phyloP scores from a whole-genome alignment of 1,284 basidiomycete species.

The Papiliotrema laurentii region DNA sequence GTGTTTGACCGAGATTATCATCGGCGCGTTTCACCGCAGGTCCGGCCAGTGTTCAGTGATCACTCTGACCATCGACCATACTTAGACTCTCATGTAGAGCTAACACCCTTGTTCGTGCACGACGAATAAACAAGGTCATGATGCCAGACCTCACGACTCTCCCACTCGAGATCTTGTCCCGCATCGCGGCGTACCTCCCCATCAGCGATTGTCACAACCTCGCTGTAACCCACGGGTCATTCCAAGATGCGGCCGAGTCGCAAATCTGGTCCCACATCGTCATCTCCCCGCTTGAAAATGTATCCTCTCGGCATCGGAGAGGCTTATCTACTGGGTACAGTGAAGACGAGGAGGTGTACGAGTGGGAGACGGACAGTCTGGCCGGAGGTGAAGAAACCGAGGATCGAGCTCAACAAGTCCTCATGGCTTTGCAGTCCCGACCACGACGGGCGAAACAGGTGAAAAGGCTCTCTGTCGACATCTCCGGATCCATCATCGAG shows the following conservation, averaged over 20 bases:
- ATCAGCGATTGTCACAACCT: background rate
- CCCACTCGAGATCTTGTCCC: background rate
- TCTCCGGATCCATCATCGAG: too few relatives aligned
- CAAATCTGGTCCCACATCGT: background rate
- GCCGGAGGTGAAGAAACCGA: background rate
- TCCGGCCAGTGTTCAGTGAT: too few relatives aligned
- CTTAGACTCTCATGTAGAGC: too few relatives aligned
- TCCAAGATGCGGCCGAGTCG: conserved; percentile 1
- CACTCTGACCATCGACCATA: too few relatives aligned
- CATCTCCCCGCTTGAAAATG: background rate
- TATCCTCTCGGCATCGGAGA: background rate
- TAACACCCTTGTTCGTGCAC: too few relatives aligned
- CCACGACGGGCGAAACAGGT: too few relatives aligned
- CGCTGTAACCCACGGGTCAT: background rate
- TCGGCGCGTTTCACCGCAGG: too few relatives aligned
- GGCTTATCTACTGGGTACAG: background rate
- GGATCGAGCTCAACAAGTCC: background rate
- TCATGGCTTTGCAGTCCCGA: background rate
- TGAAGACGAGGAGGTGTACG: background rate
- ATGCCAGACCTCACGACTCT: background rate
- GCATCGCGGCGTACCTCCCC: background rate
- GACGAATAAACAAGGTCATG: too few relatives aligned
- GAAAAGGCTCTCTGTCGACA: too few relatives aligned
- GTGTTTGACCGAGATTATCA: too few relatives aligned
- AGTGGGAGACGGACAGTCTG: background rate